Conservation (phyloP, 768 basidiomycete species). For the Boletus sp. region DNA sequence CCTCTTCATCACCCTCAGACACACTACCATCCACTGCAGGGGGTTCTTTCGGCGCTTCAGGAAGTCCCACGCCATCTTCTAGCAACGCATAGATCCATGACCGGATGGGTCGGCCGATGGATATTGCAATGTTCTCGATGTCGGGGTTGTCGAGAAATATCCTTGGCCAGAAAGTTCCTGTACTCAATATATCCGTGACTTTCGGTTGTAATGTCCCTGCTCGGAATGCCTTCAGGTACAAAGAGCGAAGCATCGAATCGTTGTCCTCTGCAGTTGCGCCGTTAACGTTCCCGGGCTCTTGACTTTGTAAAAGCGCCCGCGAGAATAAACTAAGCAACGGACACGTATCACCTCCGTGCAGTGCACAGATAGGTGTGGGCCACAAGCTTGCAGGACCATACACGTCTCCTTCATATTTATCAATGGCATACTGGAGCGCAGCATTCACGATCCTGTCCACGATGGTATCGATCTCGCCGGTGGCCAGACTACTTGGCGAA, state of each 20-base stretch:
- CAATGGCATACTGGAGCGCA: slow-evolving; percentile 76
- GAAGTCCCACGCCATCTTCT: slow-evolving; percentile 65
- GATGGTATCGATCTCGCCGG: slow-evolving; percentile 64
- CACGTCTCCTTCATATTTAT: slow-evolving; percentile 48
- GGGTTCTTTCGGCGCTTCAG: slow-evolving; percentile 28
- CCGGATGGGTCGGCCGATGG: slow-evolving; percentile 61
- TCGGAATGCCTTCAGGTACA: slow-evolving; percentile 66
- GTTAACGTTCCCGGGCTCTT: slow-evolving; percentile 21
- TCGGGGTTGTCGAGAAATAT: slow-evolving; percentile 82
- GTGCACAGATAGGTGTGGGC: slow-evolving; percentile 56
- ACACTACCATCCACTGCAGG: slow-evolving; percentile 20
- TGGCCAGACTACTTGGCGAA: slow-evolving; percentile 42
- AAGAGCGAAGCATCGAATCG: slow-evolving; percentile 37
- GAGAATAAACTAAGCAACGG: slow-evolving; percentile 54
- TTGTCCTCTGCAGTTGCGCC: slow-evolving; percentile 13
- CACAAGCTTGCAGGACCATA: slow-evolving; percentile 44
- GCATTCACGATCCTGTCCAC: slow-evolving; percentile 71
- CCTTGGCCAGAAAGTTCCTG: slow-evolving; percentile 67
- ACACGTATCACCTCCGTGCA: slow-evolving; percentile 60
- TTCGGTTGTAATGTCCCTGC: slow-evolving; percentile 55
- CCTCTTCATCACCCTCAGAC: slow-evolving; percentile 35
- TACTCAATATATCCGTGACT: slow-evolving; percentile 57
- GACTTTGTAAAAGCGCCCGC: slow-evolving; percentile 28
- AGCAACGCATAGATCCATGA: slow-evolving; percentile 67
- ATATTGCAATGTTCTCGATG: slow-evolving; percentile 60